Conservation (phyloP, 2,329 filamentous ascomycete species). For the Ustulina deusta region DNA sequence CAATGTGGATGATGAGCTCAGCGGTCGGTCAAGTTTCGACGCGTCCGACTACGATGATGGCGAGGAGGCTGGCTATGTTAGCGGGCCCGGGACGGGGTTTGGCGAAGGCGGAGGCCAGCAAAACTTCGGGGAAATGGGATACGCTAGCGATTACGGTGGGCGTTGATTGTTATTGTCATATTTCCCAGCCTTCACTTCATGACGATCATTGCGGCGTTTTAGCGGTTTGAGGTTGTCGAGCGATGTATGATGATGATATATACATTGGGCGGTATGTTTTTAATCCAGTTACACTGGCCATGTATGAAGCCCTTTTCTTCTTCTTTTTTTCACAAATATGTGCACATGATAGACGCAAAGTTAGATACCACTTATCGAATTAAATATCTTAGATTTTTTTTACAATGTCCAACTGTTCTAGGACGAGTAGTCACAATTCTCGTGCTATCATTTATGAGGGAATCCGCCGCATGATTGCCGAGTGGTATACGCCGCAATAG, state of each 20-base stretch:
- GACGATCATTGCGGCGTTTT: constrained; percentile 21
- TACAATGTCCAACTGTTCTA: background rate
- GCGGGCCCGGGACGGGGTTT: constrained; percentile 70
- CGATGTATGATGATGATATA: constrained; percentile 20
- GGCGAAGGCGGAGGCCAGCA: constrained; percentile 68
- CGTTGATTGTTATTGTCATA: constrained; percentile 46
- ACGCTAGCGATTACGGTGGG: constrained; percentile 65
- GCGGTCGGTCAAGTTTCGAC: constrained; percentile 84
- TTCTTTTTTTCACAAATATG: constrained; percentile 24
- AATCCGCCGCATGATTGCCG: too few species aligned
- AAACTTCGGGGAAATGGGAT: constrained; percentile 66
- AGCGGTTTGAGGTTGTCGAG: constrained; percentile 26
- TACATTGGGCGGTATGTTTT: constrained; percentile 22
- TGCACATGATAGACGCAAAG: constrained; percentile 44
- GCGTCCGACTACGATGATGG: constrained; percentile 81
- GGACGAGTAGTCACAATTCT: background rate
- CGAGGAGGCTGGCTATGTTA: constrained; percentile 77
- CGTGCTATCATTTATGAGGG: too few species aligned
- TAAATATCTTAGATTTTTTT: constrained; percentile 25
- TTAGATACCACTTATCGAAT: constrained; percentile 52
- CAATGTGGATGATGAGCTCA: constrained; percentile 81
- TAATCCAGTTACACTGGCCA: constrained; percentile 12
- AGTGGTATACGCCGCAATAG: too few species aligned
- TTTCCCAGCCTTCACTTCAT: constrained; percentile 15
- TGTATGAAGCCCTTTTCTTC: constrained; percentile 6